Evolutionary conservation across 2,329 filamentous ascomycete genomes (phyloP).

Genomic region (Fusarium verticillioides): DNA sequence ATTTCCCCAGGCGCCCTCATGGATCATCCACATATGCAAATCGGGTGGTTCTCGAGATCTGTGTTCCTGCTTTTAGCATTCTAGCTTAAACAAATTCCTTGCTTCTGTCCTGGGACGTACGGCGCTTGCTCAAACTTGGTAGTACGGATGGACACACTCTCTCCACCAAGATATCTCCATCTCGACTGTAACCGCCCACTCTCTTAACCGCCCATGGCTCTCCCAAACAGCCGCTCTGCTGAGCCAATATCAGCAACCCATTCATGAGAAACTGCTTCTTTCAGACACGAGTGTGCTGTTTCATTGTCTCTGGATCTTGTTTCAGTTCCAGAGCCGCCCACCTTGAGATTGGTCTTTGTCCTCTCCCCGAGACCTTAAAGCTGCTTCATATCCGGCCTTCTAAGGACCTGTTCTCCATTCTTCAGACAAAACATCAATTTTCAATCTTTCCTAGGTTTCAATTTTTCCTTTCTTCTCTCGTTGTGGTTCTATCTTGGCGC

Average conservation of each 20-base stretch:
- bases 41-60: constrained; percentile 42
- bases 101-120: not conserved
- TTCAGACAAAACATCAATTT: constrained; percentile 38
- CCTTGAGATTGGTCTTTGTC: constrained; percentile 45
- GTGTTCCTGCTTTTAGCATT: not conserved
- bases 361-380: constrained; percentile 44
- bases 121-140: constrained; percentile 44
- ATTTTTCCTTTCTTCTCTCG: constrained; percentile 36
- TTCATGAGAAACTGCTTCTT: constrained; percentile 53
- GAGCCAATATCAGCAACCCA: constrained; percentile 63
- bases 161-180: constrained; percentile 8
- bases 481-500: constrained; percentile 45
- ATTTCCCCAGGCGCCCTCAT: constrained; percentile 40
- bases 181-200: constrained; percentile 38
- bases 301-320: constrained; percentile 56
- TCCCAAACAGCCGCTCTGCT: constrained; percentile 57
- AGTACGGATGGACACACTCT: constrained; percentile 17
- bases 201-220: constrained; percentile 44
- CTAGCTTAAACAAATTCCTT: not conserved
- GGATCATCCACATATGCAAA: constrained; percentile 27
- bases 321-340: constrained; percentile 48
- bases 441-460: constrained; percentile 12
- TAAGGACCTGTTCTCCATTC: constrained; percentile 39
- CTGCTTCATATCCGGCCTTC: constrained; percentile 47
- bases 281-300: constrained; percentile 64